A percentile compares a stretch with the other conserved stretches of the same genome.
Conservation (phyloP, 176 grass and related monocot genomes). For the Leersia perrieri region DNA sequence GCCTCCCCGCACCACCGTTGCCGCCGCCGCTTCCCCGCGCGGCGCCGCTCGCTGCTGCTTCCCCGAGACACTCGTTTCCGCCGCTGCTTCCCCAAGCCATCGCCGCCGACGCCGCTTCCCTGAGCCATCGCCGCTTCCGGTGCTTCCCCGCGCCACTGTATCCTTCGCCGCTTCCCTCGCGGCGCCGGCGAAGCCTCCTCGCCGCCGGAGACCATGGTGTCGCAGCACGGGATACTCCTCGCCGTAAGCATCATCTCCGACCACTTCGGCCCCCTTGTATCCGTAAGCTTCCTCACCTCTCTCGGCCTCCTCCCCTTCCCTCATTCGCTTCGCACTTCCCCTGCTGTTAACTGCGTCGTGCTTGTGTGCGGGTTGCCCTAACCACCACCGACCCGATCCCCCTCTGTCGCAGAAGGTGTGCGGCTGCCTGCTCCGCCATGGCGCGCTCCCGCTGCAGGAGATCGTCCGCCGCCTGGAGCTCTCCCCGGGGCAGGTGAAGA, state of each 20-base stretch:
- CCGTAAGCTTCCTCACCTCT: constrained; percentile 40
- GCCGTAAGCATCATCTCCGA: constrained; percentile 52
- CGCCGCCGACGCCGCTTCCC: no score
- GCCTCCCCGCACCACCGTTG: no score
- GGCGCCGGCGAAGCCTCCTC: background rate
- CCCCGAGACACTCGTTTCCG: no score
- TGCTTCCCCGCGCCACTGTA: no score
- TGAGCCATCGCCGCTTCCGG: no score
- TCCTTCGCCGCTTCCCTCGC: no score
- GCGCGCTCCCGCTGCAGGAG: constrained; percentile 61
- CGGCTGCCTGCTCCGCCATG: constrained; percentile 59
- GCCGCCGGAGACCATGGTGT: constrained; percentile 46
- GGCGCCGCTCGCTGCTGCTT: no score
- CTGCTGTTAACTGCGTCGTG: background rate
- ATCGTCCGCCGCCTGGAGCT: constrained; percentile 49
- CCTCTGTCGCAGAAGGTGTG: constrained; percentile 73
- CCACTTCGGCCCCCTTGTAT: constrained; percentile 68
- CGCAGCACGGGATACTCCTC: constrained; percentile 59
- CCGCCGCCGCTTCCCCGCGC: no score
- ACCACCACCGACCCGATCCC: background rate
- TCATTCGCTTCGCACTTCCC: background rate
- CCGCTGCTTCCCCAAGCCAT: no score
- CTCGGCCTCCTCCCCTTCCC: background rate
- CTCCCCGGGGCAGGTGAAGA: constrained; percentile 58
- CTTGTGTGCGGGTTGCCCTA: background rate